These are phyloP conservation scores for Holtermanniella nyarrowii DNA, from an alignment of 768 basidiomycete species.

Conservation along the genomic window DNA sequence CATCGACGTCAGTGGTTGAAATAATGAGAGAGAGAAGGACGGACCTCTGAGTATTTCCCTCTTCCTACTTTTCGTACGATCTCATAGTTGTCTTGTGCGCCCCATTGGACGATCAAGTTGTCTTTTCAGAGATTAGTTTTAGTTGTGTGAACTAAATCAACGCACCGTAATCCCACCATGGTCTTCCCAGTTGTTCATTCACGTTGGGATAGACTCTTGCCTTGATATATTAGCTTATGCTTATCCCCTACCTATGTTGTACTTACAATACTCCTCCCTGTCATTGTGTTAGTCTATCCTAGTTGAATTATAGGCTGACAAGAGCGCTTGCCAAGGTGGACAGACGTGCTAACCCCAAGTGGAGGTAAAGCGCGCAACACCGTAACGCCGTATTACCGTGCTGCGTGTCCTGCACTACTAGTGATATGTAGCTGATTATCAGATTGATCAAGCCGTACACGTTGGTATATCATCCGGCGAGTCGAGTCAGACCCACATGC, in stretches of 20 bases:
- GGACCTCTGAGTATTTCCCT: constrained; percentile 89
- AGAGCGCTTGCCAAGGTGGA: no score
- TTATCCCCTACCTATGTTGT: neutral
- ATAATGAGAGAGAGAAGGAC: neutral
- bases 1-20: neutral
- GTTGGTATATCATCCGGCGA: no score
- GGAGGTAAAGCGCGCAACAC: no score
- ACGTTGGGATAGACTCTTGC: constrained; percentile 65
- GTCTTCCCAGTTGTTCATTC: constrained; percentile 72
- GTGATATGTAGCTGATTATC: no score
- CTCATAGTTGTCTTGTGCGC: constrained; percentile 93
- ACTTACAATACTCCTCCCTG: neutral
- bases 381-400: no score
- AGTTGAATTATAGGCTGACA: no score
- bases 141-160: constrained; percentile 11
- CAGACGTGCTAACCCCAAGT: no score
- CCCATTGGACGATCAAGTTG: constrained; percentile 93
- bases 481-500: no score
- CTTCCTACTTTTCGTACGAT: constrained; percentile 92
- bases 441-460: no score
- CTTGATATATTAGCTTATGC: constrained; percentile 6
- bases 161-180: constrained; percentile 93
- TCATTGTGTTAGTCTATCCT: neutral
- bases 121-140: constrained; percentile 43
- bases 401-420: no score